Percentiles rank a stretch among this genome's conserved stretches.
Conservation (phyloP, 2,329 filamentous ascomycete species). For the Fusarium kyushuense region DNA sequence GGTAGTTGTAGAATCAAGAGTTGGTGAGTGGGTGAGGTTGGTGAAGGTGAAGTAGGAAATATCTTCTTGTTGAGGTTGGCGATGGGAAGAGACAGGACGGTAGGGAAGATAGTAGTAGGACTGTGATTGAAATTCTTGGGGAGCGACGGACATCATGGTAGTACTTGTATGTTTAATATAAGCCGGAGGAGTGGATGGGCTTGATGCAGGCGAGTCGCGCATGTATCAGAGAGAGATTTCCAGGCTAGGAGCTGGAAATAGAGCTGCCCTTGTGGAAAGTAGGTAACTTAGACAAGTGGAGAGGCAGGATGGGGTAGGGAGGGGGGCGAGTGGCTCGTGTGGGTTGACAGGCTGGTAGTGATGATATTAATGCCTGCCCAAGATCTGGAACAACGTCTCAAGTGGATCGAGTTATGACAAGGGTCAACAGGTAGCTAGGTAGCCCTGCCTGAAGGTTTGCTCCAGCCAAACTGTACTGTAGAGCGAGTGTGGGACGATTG, state of each 20-base stretch:
- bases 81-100: conserved; percentile 34
- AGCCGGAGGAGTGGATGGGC: conserved; percentile 46
- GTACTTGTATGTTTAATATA: conserved; percentile 49
- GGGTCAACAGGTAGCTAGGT: conserved; percentile 19
- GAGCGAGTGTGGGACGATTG: conserved; percentile 4
- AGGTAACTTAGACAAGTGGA: conserved; percentile 43
- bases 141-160: conserved; percentile 49
- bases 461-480: conserved; percentile 24
- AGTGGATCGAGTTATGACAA: conserved; percentile 43
- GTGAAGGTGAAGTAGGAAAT: conserved; percentile 39
- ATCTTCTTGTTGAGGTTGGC: conserved; percentile 38
- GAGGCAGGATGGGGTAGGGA: conserved; percentile 39
- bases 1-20: conserved; percentile 26
- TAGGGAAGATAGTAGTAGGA: conserved; percentile 44
- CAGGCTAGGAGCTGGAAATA: conserved; percentile 47
- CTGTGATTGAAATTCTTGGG: conserved; percentile 45
- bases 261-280: conserved; percentile 42
- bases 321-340: conserved; percentile 36
- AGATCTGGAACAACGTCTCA: conserved; percentile 46
- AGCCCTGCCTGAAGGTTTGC: conserved; percentile 23
- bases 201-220: conserved; percentile 49
- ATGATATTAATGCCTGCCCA: conserved; percentile 42
- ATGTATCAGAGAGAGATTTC: conserved; percentile 49
- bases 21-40: conserved; percentile 33
- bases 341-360: conserved; percentile 36